Evolutionary conservation across 1,284 basidiomycete species (phyloP).

Genomic region (Phellopilus nigrolimitatus): DNA sequence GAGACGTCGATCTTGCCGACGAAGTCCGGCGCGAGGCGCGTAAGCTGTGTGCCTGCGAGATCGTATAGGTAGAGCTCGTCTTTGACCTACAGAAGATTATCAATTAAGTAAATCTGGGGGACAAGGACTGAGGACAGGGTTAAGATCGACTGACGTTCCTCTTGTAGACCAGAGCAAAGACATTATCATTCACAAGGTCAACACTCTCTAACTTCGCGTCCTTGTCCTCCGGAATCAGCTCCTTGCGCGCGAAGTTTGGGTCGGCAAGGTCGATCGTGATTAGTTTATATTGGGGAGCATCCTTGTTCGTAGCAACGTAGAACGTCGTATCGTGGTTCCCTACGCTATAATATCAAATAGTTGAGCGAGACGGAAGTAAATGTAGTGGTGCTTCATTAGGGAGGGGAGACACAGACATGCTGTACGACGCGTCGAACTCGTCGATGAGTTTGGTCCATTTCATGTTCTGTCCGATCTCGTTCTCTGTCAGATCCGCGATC

Average conservation of each 20-base stretch:
- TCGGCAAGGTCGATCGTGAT: conserved; percentile 62
- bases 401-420: conserved; percentile 41
- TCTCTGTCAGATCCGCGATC: conserved; percentile 60
- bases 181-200: conserved; percentile 50
- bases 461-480: conserved; percentile 57
- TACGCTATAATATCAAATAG: conserved; percentile 42
- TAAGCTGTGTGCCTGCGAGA: conserved; percentile 51
- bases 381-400: conserved; percentile 4
- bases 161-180: conserved; percentile 66
- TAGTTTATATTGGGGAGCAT: conserved; percentile 64
- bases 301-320: conserved; percentile 62
- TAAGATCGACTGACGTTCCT: conserved; percentile 50
- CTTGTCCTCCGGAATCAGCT: conserved; percentile 70
- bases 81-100: conserved; percentile 52
- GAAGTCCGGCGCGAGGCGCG: conserved; percentile 62
- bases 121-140: conserved; percentile 2
- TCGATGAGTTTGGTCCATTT: conserved; percentile 67
- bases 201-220: conserved; percentile 56
- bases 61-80: conserved; percentile 79
- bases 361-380: not conserved
- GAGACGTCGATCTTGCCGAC: conserved; percentile 63
- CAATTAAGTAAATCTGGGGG: not conserved
- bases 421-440: conserved; percentile 59
- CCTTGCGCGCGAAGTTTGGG: conserved; percentile 44
- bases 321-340: conserved; percentile 64